Evolutionary conservation across 148 eudicot genomes (phyloP).

Genomic region (Cornus kousa): DNA sequence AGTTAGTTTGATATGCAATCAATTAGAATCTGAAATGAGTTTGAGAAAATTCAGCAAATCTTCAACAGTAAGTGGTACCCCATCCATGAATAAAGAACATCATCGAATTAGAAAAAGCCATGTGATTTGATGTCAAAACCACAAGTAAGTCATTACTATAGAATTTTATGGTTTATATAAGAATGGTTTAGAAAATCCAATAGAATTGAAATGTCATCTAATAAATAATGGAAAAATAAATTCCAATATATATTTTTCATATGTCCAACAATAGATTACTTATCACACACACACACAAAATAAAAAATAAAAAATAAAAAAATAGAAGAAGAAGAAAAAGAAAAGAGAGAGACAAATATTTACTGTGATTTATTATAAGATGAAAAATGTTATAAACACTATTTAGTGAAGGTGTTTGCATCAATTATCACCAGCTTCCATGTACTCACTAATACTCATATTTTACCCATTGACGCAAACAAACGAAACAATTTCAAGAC

Average conservation of each 20-base stretch:
- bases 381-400: neutral
- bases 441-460: neutral
- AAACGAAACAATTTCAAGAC: neutral
- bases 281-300: too few relatives aligned
- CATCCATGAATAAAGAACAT: neutral
- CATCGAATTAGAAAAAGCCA: neutral
- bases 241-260: too few relatives aligned
- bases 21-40: neutral
- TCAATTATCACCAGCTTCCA: neutral
- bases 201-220: neutral
- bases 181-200: neutral
- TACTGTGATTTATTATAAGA: neutral
- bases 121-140: neutral
- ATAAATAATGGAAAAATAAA: too few relatives aligned
- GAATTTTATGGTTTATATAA: neutral
- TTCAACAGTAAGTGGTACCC: neutral
- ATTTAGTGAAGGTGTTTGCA: neutral
- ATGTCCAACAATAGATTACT: neutral
- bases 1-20: slow-evolving; percentile 6
- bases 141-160: neutral
- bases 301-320: too few relatives aligned
- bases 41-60: slow-evolving; percentile 9
- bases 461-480: neutral
- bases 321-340: too few relatives aligned
- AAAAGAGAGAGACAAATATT: too few relatives aligned